These are phyloP conservation scores for Ulota crispa DNA, from an alignment of 225 moss, liverwort and hornwort genomes.

Conservation along the genomic window DNA sequence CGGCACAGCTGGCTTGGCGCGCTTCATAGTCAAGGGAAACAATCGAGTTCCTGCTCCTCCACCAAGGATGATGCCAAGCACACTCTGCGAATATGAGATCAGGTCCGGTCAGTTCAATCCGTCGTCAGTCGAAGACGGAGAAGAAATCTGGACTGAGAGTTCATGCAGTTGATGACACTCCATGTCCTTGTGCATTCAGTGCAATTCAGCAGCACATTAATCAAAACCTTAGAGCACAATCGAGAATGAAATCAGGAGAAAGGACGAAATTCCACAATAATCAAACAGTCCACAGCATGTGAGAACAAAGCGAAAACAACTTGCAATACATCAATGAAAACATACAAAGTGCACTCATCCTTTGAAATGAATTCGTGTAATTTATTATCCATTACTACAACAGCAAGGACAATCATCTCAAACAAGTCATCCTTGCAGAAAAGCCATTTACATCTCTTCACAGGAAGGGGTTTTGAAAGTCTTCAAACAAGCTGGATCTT, in stretches of 20 bases:
- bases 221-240: background rate
- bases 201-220: background rate
- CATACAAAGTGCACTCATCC: background rate
- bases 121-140: background rate
- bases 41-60: constrained; percentile 75
- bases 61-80: constrained; percentile 81
- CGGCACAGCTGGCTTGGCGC: constrained; percentile 80
- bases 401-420: background rate
- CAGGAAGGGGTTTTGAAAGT: background rate
- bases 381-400: background rate
- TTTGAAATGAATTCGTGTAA: background rate
- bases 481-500: background rate
- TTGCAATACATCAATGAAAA: background rate
- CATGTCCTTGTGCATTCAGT: fast-evolving
- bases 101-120: background rate
- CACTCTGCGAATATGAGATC: constrained; percentile 33
- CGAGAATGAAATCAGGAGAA: background rate
- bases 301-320: background rate
- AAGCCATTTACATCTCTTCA: too few relatives aligned
- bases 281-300: background rate
- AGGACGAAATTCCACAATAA: background rate
- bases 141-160: fast-evolving
- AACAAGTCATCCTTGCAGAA: background rate
- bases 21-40: constrained; percentile 82
- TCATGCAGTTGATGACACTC: background rate